These are phyloP conservation scores for Sporothrix brunneoviolacea DNA, from an alignment of 2,329 filamentous ascomycete species.

Conservation along the genomic window DNA sequence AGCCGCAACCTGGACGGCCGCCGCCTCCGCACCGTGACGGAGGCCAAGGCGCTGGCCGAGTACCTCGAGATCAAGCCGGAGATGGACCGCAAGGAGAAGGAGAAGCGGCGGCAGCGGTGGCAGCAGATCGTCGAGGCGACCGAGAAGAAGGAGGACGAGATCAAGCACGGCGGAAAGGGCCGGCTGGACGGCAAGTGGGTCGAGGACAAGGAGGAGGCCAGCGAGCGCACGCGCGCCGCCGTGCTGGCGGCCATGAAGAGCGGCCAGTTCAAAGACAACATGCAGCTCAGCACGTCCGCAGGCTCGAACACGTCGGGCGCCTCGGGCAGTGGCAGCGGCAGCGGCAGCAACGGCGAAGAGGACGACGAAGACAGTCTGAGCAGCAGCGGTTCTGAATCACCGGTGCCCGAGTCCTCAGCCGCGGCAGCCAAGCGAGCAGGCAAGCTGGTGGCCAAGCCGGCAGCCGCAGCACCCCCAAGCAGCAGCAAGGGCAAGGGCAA, in stretches of 20 bases:
- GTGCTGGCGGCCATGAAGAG: constrained; percentile 64
- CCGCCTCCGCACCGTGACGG: constrained; percentile 81
- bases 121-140: constrained; percentile 80
- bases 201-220: constrained; percentile 86
- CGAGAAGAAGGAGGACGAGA: constrained; percentile 75
- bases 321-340: constrained; percentile 23
- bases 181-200: constrained; percentile 87
- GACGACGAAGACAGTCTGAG: constrained; percentile 29
- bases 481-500: constrained; percentile 29
- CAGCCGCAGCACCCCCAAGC: background rate
- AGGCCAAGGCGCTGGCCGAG: constrained; percentile 91
- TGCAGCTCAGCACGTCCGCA: constrained; percentile 42
- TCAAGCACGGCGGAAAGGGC: constrained; percentile 64
- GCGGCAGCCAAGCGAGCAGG: background rate
- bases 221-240: constrained; percentile 72
- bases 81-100: constrained; percentile 92
- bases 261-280: constrained; percentile 55
- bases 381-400: constrained; percentile 45
- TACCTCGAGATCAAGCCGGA: constrained; percentile 94
- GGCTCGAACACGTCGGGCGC: constrained; percentile 37
- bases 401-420: constrained; percentile 33
- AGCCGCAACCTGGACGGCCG: constrained; percentile 91
- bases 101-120: constrained; percentile 77
- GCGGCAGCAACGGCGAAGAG: constrained; percentile 25
- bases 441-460: no score